phyloP scores from a whole-genome alignment of 495 filamentous ascomycete genomes.

The Aspergillus bertholletiae region DNA sequence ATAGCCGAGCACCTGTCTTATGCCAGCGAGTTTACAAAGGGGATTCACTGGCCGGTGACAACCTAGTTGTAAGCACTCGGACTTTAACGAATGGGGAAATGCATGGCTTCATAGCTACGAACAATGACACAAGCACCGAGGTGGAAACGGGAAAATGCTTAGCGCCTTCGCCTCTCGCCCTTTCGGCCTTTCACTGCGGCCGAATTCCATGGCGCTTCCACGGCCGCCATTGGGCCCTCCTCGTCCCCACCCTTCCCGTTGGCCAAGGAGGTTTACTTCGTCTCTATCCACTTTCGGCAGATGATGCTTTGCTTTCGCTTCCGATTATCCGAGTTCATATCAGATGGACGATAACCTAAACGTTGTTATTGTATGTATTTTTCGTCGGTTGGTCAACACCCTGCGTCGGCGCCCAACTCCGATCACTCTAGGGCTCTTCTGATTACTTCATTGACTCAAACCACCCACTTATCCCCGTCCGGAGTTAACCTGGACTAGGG shows the following conservation, averaged over 20 bases:
- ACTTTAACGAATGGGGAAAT: neutral
- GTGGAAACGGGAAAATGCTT: neutral
- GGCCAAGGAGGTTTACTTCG: neutral
- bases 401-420: neutral
- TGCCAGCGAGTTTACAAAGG: neutral
- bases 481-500: neutral
- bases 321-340: neutral
- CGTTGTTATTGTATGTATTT: neutral
- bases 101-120: neutral
- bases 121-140: neutral
- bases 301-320: neutral
- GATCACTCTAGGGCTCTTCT: neutral
- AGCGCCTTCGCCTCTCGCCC: neutral
- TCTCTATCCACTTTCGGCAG: neutral
- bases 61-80: neutral
- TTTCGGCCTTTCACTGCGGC: neutral
- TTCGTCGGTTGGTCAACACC: neutral
- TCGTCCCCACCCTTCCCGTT: constrained; percentile 3
- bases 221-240: neutral
- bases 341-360: neutral
- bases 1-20: too few relatives aligned
- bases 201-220: neutral
- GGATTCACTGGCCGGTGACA: neutral
- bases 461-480: neutral
- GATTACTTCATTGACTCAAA: neutral